Conservation (phyloP, 2,329 filamentous ascomycete genomes). For the Diplocarpon rosae region DNA sequence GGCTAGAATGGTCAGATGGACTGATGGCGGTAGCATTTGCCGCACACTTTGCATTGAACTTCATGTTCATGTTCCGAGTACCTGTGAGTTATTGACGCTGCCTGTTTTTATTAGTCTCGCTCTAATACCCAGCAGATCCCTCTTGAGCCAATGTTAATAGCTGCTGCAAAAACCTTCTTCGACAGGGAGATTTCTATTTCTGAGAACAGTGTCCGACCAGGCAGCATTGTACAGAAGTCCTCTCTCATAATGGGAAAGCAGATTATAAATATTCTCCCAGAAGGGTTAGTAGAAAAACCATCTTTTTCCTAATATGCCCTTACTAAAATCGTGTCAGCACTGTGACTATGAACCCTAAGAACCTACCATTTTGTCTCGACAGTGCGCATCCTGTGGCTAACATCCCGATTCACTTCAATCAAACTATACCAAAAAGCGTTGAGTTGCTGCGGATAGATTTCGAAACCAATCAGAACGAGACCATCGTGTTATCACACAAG, state of each 20-base stretch:
- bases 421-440: conserved; percentile 78
- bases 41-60: conserved; percentile 62
- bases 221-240: conserved; percentile 78
- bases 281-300: conserved; percentile 49
- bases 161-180: conserved; percentile 70
- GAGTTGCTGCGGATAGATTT: conserved; percentile 83
- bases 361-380: conserved; percentile 71
- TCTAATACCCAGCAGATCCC: conserved; percentile 44
- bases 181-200: conserved; percentile 88
- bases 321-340: conserved; percentile 39
- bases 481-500: conserved; percentile 60
- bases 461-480: conserved; percentile 69
- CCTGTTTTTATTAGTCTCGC: background rate
- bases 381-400: conserved; percentile 46
- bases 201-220: conserved; percentile 84
- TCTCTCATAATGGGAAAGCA: conserved; percentile 93
- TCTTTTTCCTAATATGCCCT: conserved; percentile 1
- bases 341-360: conserved; percentile 75
- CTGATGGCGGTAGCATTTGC: conserved; percentile 62
- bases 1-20: conserved; percentile 72
- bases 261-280: conserved; percentile 93
- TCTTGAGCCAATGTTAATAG: conserved; percentile 60
- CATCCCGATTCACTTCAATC: conserved; percentile 85
- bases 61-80: conserved; percentile 87
- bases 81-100: conserved; percentile 40